These are phyloP conservation scores for Leccinellum luteum DNA, from an alignment of 768 basidiomycete species.

Conservation along the genomic window DNA sequence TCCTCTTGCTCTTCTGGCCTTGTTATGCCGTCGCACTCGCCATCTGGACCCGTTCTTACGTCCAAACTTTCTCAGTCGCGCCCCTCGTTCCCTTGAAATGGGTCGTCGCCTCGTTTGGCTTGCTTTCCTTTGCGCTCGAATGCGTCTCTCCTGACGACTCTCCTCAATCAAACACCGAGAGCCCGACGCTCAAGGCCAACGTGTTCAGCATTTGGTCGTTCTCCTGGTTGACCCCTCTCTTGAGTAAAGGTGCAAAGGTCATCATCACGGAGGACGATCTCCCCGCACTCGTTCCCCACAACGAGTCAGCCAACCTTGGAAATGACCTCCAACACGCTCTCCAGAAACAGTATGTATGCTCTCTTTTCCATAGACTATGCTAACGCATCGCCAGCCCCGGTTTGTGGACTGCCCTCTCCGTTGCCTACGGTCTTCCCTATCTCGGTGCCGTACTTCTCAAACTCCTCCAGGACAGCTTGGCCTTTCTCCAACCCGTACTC, in stretches of 20 bases:
- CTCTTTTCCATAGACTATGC: background rate
- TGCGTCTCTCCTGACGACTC: conserved; percentile 61
- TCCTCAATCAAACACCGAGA: conserved; percentile 49
- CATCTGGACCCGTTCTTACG: conserved; percentile 61
- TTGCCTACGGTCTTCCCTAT: conserved; percentile 80
- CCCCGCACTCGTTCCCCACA: conserved; percentile 63
- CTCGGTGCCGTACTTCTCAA: conserved; percentile 62
- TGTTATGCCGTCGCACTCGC: conserved; percentile 47
- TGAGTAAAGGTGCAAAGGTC: conserved; percentile 62
- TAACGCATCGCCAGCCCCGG: conserved; percentile 41
- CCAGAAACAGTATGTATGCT: conserved; percentile 54
- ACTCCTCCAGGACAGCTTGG: conserved; percentile 72
- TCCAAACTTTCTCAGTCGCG: conserved; percentile 30
- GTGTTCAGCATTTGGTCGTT: conserved; percentile 84
- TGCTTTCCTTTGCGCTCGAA: conserved; percentile 63
- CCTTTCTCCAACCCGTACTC: conserved; percentile 86
- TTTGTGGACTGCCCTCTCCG: conserved; percentile 70
- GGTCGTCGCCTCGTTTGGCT: conserved; percentile 41
- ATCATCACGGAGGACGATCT: conserved; percentile 86
- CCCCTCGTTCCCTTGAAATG: conserved; percentile 46
- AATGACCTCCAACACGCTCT: conserved; percentile 57
- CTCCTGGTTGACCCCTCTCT: conserved; percentile 79
- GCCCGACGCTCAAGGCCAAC: conserved; percentile 73
- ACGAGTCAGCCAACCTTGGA: conserved; percentile 71
- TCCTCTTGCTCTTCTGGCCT: conserved; percentile 84